Base-by-base conservation (phyloP, 352 stramenopile species). In the Globisporangium viniferum region DNA sequence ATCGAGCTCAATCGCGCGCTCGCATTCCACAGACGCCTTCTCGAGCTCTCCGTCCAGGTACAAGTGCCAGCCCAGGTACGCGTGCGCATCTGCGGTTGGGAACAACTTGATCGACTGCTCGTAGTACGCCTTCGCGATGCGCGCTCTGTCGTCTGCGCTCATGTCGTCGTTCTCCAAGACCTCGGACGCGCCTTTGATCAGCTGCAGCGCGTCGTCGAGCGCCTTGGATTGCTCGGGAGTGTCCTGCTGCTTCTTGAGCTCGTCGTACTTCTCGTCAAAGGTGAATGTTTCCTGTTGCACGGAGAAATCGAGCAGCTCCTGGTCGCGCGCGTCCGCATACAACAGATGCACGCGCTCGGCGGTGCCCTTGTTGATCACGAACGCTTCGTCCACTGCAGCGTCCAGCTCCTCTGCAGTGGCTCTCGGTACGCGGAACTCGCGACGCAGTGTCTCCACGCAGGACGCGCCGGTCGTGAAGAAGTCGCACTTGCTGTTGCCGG, bases 101-200 rank as follows among this genome's bases (percentile, higher is more conserved):
- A 81, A 92, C 29, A 78, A 14, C 41, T 84, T 85, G 63, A 92
- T 81, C 1, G 83, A 91, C 69, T 93, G 79, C 6, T 71, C 57
- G 33, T 90, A 93, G 66, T 90, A 92, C 3, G 81, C 73, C 55
- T 87, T 90, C 3, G 83, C 80, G 29, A 93, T 78, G 14, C 81
- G 76, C 46, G 72, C 80, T 44, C 76, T 84, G 70, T 91, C 75
- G 15, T 65, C 62, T n/a, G 73, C 74, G 10, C 69, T 63, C 20
- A 91, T 62, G 0, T 78, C 69, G 2, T 88, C 74, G 46, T 78
- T 86, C 44, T 62, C 44, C 0, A 92, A 71, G 22, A 92, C 71
- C 9, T 80, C 71, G 0, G 73, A 66, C 5, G 85, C 85, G 24
- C 77, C 80, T 22, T 81, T 66, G 64, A 92, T 80, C 29, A 92